phyloP scores from a whole-genome alignment of 2,329 filamentous ascomycete genomes.

The Alternaria metachromatica region DNA sequence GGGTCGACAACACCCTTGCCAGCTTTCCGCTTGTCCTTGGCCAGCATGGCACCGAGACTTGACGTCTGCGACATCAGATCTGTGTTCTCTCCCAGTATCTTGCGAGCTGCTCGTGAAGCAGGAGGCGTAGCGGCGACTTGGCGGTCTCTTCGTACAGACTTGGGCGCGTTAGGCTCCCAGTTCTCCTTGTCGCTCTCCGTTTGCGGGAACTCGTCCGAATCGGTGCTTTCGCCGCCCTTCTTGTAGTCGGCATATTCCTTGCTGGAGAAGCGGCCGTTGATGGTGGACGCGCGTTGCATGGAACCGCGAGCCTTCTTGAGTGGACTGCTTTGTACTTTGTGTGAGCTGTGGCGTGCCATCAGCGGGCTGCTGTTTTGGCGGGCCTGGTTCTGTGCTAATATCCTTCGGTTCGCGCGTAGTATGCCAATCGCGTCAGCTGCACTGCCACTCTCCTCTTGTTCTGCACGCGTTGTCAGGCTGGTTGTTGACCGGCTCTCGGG shows the following conservation, averaged over 20 bases:
- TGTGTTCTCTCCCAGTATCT: slow-evolving; percentile 57
- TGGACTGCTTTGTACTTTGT: slow-evolving; percentile 40
- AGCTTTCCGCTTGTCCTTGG: slow-evolving; percentile 38
- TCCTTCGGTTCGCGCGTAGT: slow-evolving; percentile 70
- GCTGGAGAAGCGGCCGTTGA: slow-evolving; percentile 43
- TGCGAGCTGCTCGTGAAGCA: slow-evolving; percentile 43
- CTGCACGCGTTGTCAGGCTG: slow-evolving; percentile 79
- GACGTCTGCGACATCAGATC: slow-evolving; percentile 49
- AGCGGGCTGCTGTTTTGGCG: slow-evolving; percentile 70
- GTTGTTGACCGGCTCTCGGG: slow-evolving; percentile 71
- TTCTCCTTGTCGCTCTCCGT: slow-evolving; percentile 96
- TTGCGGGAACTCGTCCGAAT: slow-evolving; percentile 60
- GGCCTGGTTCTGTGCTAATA: slow-evolving; percentile 60
- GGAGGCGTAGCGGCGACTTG: slow-evolving; percentile 36
- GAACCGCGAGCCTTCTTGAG: slow-evolving; percentile 44
- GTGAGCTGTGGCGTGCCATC: slow-evolving; percentile 34
- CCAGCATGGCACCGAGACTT: slow-evolving; percentile 48
- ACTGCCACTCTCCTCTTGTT: slow-evolving; percentile 80
- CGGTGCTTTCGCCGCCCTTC: slow-evolving; percentile 36
- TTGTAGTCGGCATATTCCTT: slow-evolving; percentile 26
- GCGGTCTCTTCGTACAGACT: slow-evolving; percentile 38
- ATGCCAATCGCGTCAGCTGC: slow-evolving; percentile 83
- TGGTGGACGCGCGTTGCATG: slow-evolving; percentile 46
- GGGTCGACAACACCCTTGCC: slow-evolving; percentile 46
- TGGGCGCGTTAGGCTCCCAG: slow-evolving; percentile 63